These are phyloP conservation scores for Mortierella sp. DNA, from an alignment of 371 early-diverging fungal genomes.

Conservation along the genomic window DNA sequence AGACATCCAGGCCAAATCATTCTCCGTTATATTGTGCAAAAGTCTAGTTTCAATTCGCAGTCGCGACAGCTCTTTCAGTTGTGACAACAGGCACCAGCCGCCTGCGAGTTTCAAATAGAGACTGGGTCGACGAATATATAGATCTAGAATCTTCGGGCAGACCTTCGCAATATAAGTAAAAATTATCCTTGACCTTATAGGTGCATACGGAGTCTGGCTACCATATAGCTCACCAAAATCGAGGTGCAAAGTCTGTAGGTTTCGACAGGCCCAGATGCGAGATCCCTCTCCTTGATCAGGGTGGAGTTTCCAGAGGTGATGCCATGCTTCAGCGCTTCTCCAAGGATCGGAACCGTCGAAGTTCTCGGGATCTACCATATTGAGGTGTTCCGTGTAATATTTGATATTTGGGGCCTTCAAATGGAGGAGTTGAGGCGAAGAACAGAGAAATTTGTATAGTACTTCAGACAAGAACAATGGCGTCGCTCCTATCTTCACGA, in stretches of 20 bases:
- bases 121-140: neutral
- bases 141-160: conserved; percentile 14
- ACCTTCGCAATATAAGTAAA: conserved; percentile 22
- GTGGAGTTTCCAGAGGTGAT: too few species aligned
- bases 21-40: neutral
- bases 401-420: neutral
- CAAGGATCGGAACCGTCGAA: neutral
- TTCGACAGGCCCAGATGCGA: neutral
- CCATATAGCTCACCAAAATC: neutral
- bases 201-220: neutral
- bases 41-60: neutral
- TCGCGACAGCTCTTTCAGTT: neutral
- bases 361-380: neutral
- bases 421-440: neutral
- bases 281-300: too few species aligned
- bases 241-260: conserved; percentile 9
- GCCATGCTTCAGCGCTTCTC: neutral
- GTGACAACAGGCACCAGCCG: conserved; percentile 17
- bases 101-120: conserved; percentile 8
- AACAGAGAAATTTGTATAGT: neutral
- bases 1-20: neutral
- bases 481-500: neutral
- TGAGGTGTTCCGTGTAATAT: neutral
- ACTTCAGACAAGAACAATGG: neutral
- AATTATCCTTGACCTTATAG: conserved; percentile 7